Evolutionary conservation across 2,329 filamentous ascomycete species (phyloP).

Genomic region (Simplicillium aogashimaense): DNA sequence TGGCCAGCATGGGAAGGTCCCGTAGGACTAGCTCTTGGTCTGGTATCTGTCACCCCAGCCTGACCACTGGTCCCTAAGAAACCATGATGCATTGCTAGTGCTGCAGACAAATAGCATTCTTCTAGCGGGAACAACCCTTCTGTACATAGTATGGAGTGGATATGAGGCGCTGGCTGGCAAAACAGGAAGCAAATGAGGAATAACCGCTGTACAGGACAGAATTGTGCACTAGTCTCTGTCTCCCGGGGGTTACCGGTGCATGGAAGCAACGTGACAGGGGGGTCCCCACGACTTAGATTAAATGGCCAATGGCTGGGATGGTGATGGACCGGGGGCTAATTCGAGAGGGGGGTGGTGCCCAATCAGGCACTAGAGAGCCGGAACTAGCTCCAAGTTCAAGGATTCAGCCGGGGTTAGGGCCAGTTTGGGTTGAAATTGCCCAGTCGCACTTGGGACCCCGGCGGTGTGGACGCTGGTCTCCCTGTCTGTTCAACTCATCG

Average conservation of each 20-base stretch:
- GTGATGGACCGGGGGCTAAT: constrained; percentile 17
- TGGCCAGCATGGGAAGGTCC: no score
- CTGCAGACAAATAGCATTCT: no score
- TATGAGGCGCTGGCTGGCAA: no score
- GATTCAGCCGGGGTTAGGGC: constrained; percentile 21
- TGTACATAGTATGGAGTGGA: no score
- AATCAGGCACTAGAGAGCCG: constrained; percentile 38
- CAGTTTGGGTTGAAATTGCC: constrained; percentile 12
- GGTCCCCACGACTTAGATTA: constrained; percentile 35
- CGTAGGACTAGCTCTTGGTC: no score
- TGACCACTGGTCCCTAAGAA: no score
- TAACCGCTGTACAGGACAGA: constrained; percentile 1
- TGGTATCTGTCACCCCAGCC: no score
- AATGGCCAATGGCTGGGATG: constrained; percentile 35
- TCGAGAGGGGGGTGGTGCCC: constrained; percentile 34
- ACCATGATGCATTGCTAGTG: no score
- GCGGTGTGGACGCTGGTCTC: no score
- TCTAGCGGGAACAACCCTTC: no score
- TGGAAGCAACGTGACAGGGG: constrained; percentile 42
- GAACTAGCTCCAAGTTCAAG: constrained; percentile 32
- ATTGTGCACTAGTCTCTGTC: constrained; percentile 1
- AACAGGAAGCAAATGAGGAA: no score
- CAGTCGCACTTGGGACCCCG: background rate
- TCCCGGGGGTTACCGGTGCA: constrained; percentile 32
- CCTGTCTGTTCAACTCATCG: no score